Percentiles rank a stretch among this genome's conserved stretches.
These are phyloP conservation scores for Lentinula guzmanii DNA, from an alignment of 768 basidiomycete species.

Conservation along the genomic window DNA sequence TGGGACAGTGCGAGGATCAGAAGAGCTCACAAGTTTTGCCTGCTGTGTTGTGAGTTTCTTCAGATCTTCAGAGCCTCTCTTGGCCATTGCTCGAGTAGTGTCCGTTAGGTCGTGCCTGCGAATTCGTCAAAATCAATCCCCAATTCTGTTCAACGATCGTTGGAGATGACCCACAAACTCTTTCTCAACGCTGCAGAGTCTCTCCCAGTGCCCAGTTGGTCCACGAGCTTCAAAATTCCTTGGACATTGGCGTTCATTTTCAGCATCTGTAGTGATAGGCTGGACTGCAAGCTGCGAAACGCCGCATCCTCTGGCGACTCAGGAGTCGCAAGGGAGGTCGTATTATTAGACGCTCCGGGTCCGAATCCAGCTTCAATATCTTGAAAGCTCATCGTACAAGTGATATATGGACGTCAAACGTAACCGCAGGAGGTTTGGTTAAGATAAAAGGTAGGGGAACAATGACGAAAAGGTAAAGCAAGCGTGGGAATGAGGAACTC, in stretches of 20 bases:
- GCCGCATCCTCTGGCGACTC: conserved; percentile 62
- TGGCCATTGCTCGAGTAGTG: conserved; percentile 90
- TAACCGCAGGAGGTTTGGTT: background rate
- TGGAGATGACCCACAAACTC: conserved; percentile 60
- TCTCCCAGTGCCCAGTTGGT: conserved; percentile 81
- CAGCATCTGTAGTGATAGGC: conserved; percentile 90
- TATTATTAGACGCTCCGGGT: conserved; percentile 27
- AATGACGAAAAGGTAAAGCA: background rate
- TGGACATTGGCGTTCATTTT: conserved; percentile 98
- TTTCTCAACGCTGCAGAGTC: conserved; percentile 79
- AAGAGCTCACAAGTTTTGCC: conserved; percentile 42
- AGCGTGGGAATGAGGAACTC: background rate
- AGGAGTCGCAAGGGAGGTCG: conserved; percentile 18
- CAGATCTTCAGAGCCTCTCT: conserved; percentile 87
- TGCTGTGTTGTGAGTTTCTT: conserved; percentile 81
- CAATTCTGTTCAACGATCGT: background rate
- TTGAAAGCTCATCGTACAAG: conserved; percentile 45
- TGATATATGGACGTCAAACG: background rate
- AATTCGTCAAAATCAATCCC: background rate
- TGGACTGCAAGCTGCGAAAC: conserved; percentile 72
- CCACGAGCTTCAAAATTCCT: conserved; percentile 93
- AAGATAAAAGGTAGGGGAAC: background rate
- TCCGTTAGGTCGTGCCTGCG: conserved; percentile 90
- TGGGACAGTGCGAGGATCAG: background rate
- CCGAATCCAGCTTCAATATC: conserved; percentile 46